These are phyloP conservation scores for Microbotryum silenes-acaulis DNA, from an alignment of 1,284 basidiomycete species.

Conservation along the genomic window DNA sequence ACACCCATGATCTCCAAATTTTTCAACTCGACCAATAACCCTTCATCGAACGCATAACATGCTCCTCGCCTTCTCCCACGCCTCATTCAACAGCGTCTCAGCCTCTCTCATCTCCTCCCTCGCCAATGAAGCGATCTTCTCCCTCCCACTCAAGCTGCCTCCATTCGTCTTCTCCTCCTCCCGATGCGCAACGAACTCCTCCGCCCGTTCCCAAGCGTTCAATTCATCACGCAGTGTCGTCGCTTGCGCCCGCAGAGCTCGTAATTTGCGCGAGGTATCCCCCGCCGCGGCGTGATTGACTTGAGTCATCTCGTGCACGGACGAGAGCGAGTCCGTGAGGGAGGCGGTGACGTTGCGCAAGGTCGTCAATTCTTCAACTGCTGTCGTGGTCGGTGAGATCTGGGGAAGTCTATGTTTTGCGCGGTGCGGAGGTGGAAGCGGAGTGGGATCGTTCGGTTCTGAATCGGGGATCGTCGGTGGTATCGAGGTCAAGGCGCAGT, in stretches of 20 bases:
- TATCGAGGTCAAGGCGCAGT: not conserved
- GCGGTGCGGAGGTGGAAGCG: not conserved
- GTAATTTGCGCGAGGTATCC: slow-evolving; percentile 20
- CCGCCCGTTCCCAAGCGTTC: not conserved
- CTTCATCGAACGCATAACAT: slow-evolving; percentile 30
- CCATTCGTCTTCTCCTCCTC: not conserved
- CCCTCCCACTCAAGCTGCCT: not conserved
- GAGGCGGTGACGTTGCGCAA: slow-evolving; percentile 18
- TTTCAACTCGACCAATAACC: too few relatives aligned
- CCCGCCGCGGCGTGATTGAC: slow-evolving; percentile 14
- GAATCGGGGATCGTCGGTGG: not conserved
- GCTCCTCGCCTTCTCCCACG: slow-evolving; percentile 42
- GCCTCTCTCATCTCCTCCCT: not conserved
- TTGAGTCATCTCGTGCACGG: slow-evolving; percentile 19
- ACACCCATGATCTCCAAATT: too few relatives aligned
- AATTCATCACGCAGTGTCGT: slow-evolving; percentile 10
- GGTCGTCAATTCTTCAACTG: not conserved
- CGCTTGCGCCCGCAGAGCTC: slow-evolving; percentile 20
- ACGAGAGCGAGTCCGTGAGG: slow-evolving; percentile 16
- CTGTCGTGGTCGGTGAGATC: not conserved
- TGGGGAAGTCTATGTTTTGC: not conserved
- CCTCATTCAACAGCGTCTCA: slow-evolving; percentile 36
- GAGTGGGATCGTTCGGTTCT: not conserved
- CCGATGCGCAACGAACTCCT: slow-evolving; percentile 10
- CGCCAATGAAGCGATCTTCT: not conserved